These are phyloP conservation scores for Aphanomyces astaci DNA, from an alignment of 352 stramenopile genomes.

Conservation along the genomic window DNA sequence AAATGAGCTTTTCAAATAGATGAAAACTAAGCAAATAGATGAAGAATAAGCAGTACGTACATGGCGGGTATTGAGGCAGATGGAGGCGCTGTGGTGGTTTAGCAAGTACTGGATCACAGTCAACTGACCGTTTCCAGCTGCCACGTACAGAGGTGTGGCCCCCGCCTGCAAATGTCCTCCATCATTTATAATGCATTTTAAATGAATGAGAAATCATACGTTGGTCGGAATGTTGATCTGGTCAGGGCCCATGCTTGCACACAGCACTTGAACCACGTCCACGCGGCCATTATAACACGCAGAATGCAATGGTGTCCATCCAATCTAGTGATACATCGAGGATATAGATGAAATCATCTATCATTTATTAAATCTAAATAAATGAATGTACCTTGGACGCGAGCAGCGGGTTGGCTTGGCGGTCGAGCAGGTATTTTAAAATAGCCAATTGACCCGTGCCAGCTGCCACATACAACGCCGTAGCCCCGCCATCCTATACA, in stretches of 20 bases:
- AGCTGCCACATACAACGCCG: constrained; percentile 4
- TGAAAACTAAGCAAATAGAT: background rate
- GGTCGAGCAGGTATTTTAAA: background rate
- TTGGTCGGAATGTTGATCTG: background rate
- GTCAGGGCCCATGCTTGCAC: background rate
- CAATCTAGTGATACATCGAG: constrained; percentile 15
- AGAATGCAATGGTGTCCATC: constrained; percentile 4
- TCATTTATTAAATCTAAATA: background rate
- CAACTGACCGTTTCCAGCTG: background rate
- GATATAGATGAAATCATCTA: background rate
- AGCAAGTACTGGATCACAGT: background rate
- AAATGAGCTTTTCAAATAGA: background rate
- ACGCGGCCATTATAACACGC: background rate
- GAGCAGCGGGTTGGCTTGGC: background rate
- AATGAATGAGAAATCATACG: background rate
- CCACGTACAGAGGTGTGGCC: background rate
- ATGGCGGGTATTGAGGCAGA: background rate
- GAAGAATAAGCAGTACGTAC: background rate
- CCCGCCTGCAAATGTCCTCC: background rate
- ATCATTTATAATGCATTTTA: too few relatives aligned
- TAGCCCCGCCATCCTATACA: background rate
- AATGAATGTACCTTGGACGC: background rate
- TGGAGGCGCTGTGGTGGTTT: background rate
- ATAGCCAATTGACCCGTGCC: background rate
- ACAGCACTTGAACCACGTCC: background rate